Percentiles rank a stretch among this genome's conserved stretches.
phyloP scores from a whole-genome alignment of 2,329 filamentous ascomycete species.

The Ophiostoma tasmaniense region DNA sequence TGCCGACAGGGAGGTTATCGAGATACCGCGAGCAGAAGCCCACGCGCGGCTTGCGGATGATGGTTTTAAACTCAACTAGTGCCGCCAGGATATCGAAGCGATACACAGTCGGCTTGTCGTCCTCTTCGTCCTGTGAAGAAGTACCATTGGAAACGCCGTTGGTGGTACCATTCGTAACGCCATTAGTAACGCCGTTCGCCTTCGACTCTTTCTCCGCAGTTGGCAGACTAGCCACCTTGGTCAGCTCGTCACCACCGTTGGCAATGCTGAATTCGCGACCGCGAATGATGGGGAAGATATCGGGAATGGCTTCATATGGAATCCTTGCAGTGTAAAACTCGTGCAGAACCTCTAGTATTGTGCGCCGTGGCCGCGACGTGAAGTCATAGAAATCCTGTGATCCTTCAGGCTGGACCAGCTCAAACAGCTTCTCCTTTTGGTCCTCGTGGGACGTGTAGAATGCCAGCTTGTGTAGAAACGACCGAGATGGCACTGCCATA shows the following conservation, averaged over 20 bases:
- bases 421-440: slow-evolving; percentile 72
- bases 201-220: neutral
- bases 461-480: slow-evolving; percentile 71
- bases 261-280: slow-evolving; percentile 91
- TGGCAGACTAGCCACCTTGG: neutral
- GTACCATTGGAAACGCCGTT: neutral
- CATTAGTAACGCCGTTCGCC: neutral
- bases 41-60: slow-evolving; percentile 73
- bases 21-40: slow-evolving; percentile 90
- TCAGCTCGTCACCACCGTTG: slow-evolving; percentile 33
- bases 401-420: slow-evolving; percentile 71
- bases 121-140: neutral
- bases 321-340: slow-evolving; percentile 82
- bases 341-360: slow-evolving; percentile 83
- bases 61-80: slow-evolving; percentile 83
- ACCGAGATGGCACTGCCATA: slow-evolving; percentile 76
- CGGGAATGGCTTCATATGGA: slow-evolving; percentile 62
- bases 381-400: slow-evolving; percentile 95
- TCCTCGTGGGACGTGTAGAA: slow-evolving; percentile 63
- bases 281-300: slow-evolving; percentile 72
- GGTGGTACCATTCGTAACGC: neutral
- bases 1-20: slow-evolving; percentile 50
- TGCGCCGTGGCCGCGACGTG: slow-evolving; percentile 79
- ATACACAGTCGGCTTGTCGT: neutral
- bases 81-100: slow-evolving; percentile 67